Percentiles rank a stretch among this genome's conserved stretches.
Conservation (phyloP, 441 rosid species). For the Pelargonium australe region DNA sequence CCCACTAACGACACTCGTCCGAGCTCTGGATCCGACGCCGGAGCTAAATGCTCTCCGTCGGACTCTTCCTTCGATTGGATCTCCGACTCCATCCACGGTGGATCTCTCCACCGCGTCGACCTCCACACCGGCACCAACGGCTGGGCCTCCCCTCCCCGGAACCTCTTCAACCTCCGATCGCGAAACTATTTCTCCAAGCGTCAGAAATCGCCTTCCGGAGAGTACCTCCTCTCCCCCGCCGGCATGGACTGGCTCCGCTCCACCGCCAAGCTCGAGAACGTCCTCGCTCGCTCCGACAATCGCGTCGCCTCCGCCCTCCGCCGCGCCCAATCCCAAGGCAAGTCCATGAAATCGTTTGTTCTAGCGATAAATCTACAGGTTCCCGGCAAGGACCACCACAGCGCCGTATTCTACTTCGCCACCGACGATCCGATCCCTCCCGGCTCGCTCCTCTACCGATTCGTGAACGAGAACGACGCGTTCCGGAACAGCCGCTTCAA, state of each 20-base stretch:
- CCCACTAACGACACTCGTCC: conserved; percentile 36
- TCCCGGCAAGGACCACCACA: conserved; percentile 58
- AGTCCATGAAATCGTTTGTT: conserved; percentile 51
- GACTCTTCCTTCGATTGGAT: conserved; percentile 38
- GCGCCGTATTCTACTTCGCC: conserved; percentile 55
- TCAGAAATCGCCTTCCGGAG: conserved; percentile 62
- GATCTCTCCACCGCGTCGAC: conserved; percentile 53
- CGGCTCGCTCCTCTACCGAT: conserved; percentile 44
- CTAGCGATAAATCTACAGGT: conserved; percentile 69
- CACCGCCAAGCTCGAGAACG: conserved; percentile 46
- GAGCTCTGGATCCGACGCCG: conserved; percentile 27
- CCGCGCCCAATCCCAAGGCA: conserved; percentile 42
- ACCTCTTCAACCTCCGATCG: conserved; percentile 68
- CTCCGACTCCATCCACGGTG: conserved; percentile 50
- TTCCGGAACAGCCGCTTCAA: conserved; percentile 64
- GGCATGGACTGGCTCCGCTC: conserved; percentile 89
- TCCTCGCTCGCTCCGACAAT: conserved; percentile 68
- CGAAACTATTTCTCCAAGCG: conserved; percentile 42
- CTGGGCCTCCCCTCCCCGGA: conserved; percentile 83
- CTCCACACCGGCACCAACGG: conserved; percentile 60
- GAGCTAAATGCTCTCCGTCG: conserved; percentile 17
- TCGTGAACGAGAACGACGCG: conserved; percentile 57
- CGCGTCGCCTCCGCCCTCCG: conserved; percentile 58
- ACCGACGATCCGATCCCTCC: conserved; percentile 49
- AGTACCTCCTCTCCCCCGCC: conserved; percentile 67